Evolutionary conservation across 2,329 filamentous ascomycete genomes (phyloP).

Genomic region (Drechslera avenae): DNA sequence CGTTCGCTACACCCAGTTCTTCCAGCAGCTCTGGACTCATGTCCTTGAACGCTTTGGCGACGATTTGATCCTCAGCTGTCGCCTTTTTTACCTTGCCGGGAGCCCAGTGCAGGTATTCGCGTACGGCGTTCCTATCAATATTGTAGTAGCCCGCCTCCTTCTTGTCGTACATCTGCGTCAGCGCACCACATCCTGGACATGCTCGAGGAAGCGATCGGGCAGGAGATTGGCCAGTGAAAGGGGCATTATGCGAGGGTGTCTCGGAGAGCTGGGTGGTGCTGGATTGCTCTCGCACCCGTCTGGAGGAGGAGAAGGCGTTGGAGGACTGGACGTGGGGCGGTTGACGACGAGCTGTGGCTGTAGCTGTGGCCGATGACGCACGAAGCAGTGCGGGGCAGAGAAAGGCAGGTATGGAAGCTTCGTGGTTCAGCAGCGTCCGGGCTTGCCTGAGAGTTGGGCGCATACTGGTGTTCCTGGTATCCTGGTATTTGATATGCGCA

Average conservation of each 20-base stretch:
- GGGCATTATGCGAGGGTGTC: neutral
- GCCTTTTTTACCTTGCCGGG: conserved; percentile 24
- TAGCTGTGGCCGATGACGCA: conserved; percentile 2
- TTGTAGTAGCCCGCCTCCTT: conserved; percentile 64
- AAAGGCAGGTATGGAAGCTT: conserved; percentile 38
- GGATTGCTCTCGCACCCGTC: conserved; percentile 25
- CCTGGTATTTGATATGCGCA: neutral
- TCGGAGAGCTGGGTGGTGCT: conserved; percentile 11
- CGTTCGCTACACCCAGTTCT: conserved; percentile 37
- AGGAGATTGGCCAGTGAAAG: conserved; percentile 5
- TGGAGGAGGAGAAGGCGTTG: conserved; percentile 33
- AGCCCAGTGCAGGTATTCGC: conserved; percentile 43
- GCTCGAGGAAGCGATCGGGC: conserved; percentile 52
- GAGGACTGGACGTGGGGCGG: conserved; percentile 5
- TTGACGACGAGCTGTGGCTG: conserved; percentile 14
- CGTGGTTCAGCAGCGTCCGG: conserved; percentile 33
- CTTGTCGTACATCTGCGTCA: conserved; percentile 61
- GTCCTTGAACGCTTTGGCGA: conserved; percentile 44
- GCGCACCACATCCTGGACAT: conserved; percentile 68
- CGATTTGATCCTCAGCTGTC: conserved; percentile 43
- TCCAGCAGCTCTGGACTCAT: conserved; percentile 34
- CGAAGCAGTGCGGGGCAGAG: conserved; percentile 44
- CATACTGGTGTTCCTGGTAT: conserved; percentile 34
- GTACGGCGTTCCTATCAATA: conserved; percentile 55
- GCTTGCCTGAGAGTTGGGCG: conserved; percentile 38